Conservation (phyloP, 768 basidiomycete genomes). For the Naematelia aurantialba region DNA sequence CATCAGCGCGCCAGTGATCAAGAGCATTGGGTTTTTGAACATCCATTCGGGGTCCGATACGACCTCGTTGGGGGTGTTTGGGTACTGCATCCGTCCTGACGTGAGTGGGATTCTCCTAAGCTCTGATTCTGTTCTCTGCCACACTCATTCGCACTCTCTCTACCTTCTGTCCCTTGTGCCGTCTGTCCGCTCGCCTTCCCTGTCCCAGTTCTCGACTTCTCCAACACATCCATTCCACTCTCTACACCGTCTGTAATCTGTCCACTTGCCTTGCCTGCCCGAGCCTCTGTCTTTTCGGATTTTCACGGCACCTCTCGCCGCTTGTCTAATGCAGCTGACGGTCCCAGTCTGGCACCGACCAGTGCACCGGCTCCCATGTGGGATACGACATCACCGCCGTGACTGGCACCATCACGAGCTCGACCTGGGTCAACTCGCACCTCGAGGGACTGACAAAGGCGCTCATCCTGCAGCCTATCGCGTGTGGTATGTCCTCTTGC, state of each 20-base stretch:
- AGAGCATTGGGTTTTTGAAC: conserved; percentile 35
- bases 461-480: conserved; percentile 49
- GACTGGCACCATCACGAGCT: conserved; percentile 7
- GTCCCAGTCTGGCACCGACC: not conserved
- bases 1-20: conserved; percentile 31
- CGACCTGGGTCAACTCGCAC: conserved; percentile 18
- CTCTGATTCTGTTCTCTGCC: not conserved
- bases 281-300: too few species aligned
- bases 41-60: conserved; percentile 8
- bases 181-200: not conserved
- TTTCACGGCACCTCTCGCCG: too few species aligned
- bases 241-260: too few species aligned
- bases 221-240: too few species aligned
- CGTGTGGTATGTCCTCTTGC: conserved; percentile 32
- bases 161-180: not conserved
- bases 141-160: not conserved
- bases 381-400: conserved; percentile 31
- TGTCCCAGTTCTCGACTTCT: too few species aligned
- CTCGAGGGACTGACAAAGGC: conserved; percentile 38
- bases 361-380: conserved; percentile 15
- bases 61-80: conserved; percentile 36
- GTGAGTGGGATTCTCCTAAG: not conserved
- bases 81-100: conserved; percentile 26
- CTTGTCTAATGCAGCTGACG: too few species aligned
- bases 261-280: too few species aligned